phyloP scores from a whole-genome alignment of 1,139 yeast genomes.

The Geotrichum europaeum region DNA sequence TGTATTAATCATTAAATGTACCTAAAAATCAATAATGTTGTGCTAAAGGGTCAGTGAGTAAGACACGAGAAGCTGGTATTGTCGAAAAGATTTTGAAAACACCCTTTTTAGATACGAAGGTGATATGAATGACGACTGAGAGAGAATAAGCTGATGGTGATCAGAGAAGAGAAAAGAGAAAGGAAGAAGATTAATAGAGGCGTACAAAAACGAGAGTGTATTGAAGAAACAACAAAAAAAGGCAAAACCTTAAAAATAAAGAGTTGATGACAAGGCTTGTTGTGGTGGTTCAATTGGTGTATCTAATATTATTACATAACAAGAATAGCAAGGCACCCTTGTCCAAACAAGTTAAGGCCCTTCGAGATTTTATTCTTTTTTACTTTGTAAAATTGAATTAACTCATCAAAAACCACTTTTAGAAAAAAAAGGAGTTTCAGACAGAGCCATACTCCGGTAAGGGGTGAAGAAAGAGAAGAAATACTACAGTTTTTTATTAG shows the following conservation, averaged over 20 bases:
- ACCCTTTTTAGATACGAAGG: background rate
- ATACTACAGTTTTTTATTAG: background rate
- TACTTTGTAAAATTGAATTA: no score
- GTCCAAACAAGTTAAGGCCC: background rate
- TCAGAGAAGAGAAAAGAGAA: background rate
- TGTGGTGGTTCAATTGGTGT: background rate
- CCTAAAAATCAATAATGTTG: background rate
- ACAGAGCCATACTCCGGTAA: no score
- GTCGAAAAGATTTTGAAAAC: background rate
- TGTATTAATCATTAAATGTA: background rate
- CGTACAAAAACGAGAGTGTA: background rate
- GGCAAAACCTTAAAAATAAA: background rate
- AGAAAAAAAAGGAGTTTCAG: no score
- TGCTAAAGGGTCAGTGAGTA: background rate
- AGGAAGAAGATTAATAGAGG: background rate
- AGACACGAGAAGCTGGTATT: background rate
- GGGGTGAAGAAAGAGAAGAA: background rate
- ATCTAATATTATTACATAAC: background rate
- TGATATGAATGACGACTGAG: background rate
- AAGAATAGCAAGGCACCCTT: background rate
- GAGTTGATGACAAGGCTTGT: background rate
- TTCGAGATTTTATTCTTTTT: no score
- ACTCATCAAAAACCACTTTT: no score
- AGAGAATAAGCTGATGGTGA: background rate
- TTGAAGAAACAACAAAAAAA: background rate